These are phyloP conservation scores for Ustilago loliicola DNA, from an alignment of 1,284 basidiomycete genomes.

Conservation along the genomic window DNA sequence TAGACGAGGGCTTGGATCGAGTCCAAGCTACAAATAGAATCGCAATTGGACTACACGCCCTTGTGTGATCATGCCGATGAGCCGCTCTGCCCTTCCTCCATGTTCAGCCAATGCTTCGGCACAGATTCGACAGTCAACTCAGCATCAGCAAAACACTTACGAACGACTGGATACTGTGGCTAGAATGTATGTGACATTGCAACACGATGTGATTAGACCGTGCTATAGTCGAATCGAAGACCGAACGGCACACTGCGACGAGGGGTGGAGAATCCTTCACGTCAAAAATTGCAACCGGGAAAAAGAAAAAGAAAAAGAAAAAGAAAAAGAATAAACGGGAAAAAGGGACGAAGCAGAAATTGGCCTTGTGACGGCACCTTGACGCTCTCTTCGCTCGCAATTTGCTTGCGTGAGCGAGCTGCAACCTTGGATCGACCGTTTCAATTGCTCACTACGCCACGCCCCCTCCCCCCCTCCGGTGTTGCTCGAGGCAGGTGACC, in stretches of 20 bases:
- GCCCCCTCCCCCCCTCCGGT: neutral
- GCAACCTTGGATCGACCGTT: slow-evolving; percentile 31
- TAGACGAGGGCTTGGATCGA: neutral
- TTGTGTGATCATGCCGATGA: neutral
- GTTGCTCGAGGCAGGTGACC: neutral
- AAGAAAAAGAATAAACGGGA: slow-evolving; percentile 4
- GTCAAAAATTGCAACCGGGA: slow-evolving; percentile 1
- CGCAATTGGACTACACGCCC: neutral
- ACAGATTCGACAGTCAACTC: no score
- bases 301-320: neutral
- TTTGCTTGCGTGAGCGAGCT: slow-evolving; percentile 43
- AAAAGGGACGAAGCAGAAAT: no score
- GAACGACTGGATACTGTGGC: no score
- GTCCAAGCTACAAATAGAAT: neutral
- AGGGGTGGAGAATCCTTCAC: neutral
- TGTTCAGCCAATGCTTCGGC: no score
- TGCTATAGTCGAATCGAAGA: neutral
- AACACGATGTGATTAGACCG: neutral
- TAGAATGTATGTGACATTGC: neutral
- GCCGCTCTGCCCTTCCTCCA: neutral
- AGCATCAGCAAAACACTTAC: no score
- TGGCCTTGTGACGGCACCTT: slow-evolving; percentile 6
- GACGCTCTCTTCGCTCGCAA: neutral
- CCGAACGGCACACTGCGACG: neutral
- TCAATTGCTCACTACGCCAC: slow-evolving; percentile 7